Evolutionary conservation across 805 yeast species (phyloP).

Genomic region (Candida vartiovaarae): DNA sequence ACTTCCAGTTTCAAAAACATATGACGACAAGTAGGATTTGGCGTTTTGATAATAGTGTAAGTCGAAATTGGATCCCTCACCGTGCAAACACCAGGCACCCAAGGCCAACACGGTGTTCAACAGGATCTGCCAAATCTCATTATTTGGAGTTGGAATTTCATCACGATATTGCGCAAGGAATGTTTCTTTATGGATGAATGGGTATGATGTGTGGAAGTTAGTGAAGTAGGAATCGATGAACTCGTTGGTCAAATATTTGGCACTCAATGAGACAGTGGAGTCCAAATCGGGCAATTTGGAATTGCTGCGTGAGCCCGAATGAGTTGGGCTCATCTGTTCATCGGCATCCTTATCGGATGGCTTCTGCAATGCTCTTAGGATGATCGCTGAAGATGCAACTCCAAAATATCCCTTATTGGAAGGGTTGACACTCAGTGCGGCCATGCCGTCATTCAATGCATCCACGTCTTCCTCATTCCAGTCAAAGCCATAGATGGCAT

Average conservation of each 20-base stretch:
- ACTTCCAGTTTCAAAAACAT: constrained; percentile 55
- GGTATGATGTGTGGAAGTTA: constrained; percentile 55
- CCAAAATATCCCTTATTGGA: constrained; percentile 62
- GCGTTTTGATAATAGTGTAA: constrained; percentile 50
- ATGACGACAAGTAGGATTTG: constrained; percentile 34
- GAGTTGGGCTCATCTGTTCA: constrained; percentile 8
- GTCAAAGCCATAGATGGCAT: constrained; percentile 46
- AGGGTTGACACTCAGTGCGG: constrained; percentile 43
- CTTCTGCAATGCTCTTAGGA: constrained; percentile 40
- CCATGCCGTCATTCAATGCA: constrained; percentile 51
- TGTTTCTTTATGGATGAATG: constrained; percentile 49
- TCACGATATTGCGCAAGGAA: constrained; percentile 41
- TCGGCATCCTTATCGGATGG: constrained; percentile 23
- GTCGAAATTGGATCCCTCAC: constrained; percentile 46
- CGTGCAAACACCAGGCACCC: constrained; percentile 64
- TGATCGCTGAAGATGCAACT: constrained; percentile 51
- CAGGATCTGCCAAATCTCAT: constrained; percentile 45
- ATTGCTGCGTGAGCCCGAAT: constrained; percentile 18
- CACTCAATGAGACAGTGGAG: constrained; percentile 22
- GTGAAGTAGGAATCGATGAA: constrained; percentile 46
- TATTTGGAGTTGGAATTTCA: constrained; percentile 33
- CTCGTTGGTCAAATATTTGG: constrained; percentile 26
- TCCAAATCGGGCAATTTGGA: constrained; percentile 20
- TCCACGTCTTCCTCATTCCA: constrained; percentile 51
- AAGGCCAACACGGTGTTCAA: constrained; percentile 52